These are phyloP conservation scores for Brassica juncea DNA, from an alignment of 345 rosid genomes.

Conservation along the genomic window DNA sequence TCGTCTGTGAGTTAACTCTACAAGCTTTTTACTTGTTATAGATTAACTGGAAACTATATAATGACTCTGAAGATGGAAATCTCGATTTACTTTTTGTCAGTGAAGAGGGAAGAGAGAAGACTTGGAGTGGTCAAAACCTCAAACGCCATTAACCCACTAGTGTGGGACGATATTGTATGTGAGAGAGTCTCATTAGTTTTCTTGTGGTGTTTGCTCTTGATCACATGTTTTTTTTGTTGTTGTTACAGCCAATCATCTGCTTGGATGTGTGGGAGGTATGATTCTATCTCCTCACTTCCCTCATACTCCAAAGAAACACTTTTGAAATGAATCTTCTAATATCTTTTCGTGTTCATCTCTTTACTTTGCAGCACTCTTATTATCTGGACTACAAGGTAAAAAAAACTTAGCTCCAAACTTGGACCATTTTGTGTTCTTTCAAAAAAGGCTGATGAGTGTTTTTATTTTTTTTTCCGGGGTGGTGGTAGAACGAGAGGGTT, in stretches of 20 bases:
- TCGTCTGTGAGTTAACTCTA: slow-evolving; percentile 62
- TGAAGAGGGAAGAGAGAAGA: slow-evolving; percentile 75
- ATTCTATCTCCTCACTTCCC: slow-evolving; percentile 21
- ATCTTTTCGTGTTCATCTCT: neutral
- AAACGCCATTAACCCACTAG: slow-evolving; percentile 73
- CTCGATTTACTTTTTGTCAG: slow-evolving; percentile 38
- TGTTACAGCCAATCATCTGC: slow-evolving; percentile 80
- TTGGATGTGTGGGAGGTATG: slow-evolving; percentile 95
- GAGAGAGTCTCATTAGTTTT: neutral
- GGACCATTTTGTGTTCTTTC: neutral
- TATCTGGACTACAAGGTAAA: slow-evolving; percentile 88
- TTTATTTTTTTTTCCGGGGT: neutral
- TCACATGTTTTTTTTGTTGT: slow-evolving; percentile 36
- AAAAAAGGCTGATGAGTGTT: slow-evolving; percentile 5
- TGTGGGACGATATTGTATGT: slow-evolving; percentile 89
- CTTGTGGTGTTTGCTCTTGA: neutral
- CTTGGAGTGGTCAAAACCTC: slow-evolving; percentile 75
- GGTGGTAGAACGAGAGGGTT: slow-evolving; percentile 67
- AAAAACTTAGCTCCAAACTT: neutral
- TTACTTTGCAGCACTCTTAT: slow-evolving; percentile 78
- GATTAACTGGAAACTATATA: neutral
- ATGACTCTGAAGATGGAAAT: neutral
- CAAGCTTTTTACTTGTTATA: neutral
- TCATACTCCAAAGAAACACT: neutral
- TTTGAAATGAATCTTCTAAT: neutral